Evolutionary conservation across 2,329 filamentous ascomycete species (phyloP).

Genomic region (Ophiocordyceps robertsii): DNA sequence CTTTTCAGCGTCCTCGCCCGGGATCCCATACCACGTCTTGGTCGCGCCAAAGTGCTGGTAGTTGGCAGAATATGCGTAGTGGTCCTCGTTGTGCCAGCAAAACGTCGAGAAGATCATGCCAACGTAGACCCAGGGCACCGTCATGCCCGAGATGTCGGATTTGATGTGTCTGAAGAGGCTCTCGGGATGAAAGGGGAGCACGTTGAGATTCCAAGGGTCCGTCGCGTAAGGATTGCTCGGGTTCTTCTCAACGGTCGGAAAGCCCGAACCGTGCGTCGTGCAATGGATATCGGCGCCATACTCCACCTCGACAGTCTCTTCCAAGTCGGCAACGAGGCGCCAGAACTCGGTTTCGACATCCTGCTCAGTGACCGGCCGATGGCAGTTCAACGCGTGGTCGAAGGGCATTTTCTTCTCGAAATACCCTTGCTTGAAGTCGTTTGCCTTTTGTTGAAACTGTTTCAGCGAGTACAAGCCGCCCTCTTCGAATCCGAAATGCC

Average conservation of each 20-base stretch:
- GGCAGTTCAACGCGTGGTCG: slow-evolving; percentile 70
- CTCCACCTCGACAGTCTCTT: slow-evolving; percentile 93
- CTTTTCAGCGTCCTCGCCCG: slow-evolving; percentile 81
- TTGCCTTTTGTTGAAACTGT: slow-evolving; percentile 92
- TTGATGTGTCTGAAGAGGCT: slow-evolving; percentile 96
- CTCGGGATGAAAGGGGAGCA: slow-evolving; percentile 78
- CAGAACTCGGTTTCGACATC: slow-evolving; percentile 96
- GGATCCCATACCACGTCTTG: slow-evolving; percentile 98
- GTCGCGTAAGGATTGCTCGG: slow-evolving; percentile 76
- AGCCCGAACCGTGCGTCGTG: slow-evolving; percentile 93
- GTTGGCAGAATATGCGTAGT: slow-evolving; percentile 94
- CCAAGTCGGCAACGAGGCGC: slow-evolving; percentile 83
- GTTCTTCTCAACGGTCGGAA: slow-evolving; percentile 85
- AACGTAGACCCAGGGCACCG: slow-evolving; percentile 96
- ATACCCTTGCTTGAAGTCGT: slow-evolving; percentile 87
- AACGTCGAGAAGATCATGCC: slow-evolving; percentile 99
- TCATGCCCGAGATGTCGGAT: slow-evolving; percentile 97
- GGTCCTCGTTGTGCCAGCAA: slow-evolving; percentile 98
- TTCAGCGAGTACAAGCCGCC: slow-evolving; percentile 89
- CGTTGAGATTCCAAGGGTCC: slow-evolving; percentile 92
- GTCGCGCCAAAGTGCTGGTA: slow-evolving; percentile 98
- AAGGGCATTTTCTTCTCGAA: slow-evolving; percentile 85
- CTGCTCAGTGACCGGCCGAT: slow-evolving; percentile 76
- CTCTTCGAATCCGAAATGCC: slow-evolving; percentile 95
- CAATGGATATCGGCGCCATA: slow-evolving; percentile 98